These are phyloP conservation scores for Fusarium pseudocircinatum DNA, from an alignment of 2,329 filamentous ascomycete species.

Conservation along the genomic window DNA sequence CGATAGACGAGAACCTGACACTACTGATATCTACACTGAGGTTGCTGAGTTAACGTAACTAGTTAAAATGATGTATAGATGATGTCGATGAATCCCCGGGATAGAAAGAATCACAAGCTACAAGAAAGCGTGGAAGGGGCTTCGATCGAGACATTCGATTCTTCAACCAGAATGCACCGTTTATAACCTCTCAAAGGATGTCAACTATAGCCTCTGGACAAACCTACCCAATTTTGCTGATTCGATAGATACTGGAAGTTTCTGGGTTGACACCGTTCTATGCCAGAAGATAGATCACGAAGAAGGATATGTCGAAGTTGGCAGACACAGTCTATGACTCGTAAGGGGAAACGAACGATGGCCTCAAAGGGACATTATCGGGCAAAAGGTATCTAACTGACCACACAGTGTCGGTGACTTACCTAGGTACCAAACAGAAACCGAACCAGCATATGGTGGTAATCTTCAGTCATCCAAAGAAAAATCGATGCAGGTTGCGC, in stretches of 20 bases:
- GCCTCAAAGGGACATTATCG: too few relatives aligned
- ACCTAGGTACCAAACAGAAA: background rate
- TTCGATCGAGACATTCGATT: background rate
- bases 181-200: background rate
- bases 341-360: background rate
- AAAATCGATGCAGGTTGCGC: background rate
- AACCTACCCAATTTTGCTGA: background rate
- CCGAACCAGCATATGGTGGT: constrained; percentile 1
- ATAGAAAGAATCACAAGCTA: background rate
- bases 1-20: background rate
- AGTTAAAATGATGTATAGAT: background rate
- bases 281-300: background rate
- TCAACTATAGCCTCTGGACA: background rate
- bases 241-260: background rate
- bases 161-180: background rate
- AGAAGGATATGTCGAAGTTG: background rate
- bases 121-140: background rate
- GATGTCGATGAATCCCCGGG: background rate
- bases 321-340: background rate
- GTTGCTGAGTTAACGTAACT: background rate
- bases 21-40: background rate
- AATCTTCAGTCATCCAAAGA: background rate
- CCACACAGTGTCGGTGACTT: background rate
- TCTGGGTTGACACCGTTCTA: background rate
- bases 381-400: background rate